Evolutionary conservation across 805 yeast species (phyloP), one percentile per base, ranked within the genome.

Genomic region (Wickerhamiella australiensis): DNA sequence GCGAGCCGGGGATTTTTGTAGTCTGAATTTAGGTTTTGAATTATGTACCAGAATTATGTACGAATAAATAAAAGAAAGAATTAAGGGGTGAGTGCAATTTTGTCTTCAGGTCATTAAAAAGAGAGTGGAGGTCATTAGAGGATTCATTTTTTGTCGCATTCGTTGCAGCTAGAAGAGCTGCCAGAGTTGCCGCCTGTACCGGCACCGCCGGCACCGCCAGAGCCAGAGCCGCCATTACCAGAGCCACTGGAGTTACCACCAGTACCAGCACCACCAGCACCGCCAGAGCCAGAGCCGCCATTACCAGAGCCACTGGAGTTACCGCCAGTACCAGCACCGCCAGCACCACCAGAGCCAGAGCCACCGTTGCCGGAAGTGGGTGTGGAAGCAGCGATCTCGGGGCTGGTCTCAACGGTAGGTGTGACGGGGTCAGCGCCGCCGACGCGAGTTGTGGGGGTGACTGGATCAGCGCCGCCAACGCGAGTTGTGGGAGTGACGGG

Each of bases 381-480:
- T 5, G 38, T 33, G 11, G 38, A 18, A 15, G 21, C 6, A 33
- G 38, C 38, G 20, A 20, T 7, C 20, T 33, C 38, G 15, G 38
- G 38, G 20, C 38, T 33, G 20, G 38, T 33, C 38, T 33, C 38
- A 4, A 20, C 38, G 11, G 38, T 33, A 33, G 38, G 38, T 18
- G 18, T 33, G 20, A 33, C 20, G n/a, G 38, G 21, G 6, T 15
- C 38, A 15, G 38, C 21, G 20, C 20, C 21, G 38, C 20, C 38
- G n/a, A 33, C 20, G 20, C 38, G 38, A 33, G 38, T 25, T n/a
- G 22, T 9, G 15, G 45, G 45, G 21, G 45, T 42, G 7, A 42
- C 45, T 1, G 45, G 45, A 11, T 42, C 45, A 13, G 45, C 45
- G 13, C 45, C 45, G 15, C 36, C 21, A 18, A 42, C 45, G 15